A percentile compares a stretch with the other conserved stretches of the same genome.
phyloP scores from a whole-genome alignment of 1,284 basidiomycete genomes.

The Ceratobasidium sp. region DNA sequence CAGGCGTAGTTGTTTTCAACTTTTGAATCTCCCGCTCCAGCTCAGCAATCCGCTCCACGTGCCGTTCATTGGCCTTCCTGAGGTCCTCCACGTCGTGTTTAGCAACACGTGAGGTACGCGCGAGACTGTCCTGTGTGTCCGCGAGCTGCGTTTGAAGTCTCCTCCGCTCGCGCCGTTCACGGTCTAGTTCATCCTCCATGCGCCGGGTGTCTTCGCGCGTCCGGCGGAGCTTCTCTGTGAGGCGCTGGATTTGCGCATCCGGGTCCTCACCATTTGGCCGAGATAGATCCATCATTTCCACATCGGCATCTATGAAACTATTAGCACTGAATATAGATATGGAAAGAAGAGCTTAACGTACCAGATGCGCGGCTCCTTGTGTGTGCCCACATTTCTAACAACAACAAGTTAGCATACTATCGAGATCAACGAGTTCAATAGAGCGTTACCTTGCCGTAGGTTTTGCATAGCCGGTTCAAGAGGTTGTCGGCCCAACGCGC shows the following conservation, averaged over 20 bases:
- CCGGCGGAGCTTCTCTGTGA: constrained; percentile 31
- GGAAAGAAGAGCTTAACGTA: background rate
- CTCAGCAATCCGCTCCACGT: constrained; percentile 35
- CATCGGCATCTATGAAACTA: constrained; percentile 13
- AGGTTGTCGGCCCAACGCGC: constrained; percentile 27
- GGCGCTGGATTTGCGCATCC: constrained; percentile 23
- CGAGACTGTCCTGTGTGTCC: constrained; percentile 30
- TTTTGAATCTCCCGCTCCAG: constrained; percentile 28
- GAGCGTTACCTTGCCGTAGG: constrained; percentile 16
- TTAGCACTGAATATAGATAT: background rate
- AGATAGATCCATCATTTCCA: constrained; percentile 31
- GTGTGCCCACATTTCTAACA: constrained; percentile 27
- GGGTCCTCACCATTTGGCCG: constrained; percentile 21
- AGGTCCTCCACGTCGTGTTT: constrained; percentile 35
- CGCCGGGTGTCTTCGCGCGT: constrained; percentile 37
- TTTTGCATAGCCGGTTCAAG: constrained; percentile 33
- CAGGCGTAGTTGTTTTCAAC: constrained; percentile 10
- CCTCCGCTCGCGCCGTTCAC: constrained; percentile 34
- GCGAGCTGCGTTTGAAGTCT: constrained; percentile 29
- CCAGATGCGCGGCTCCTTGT: constrained; percentile 31
- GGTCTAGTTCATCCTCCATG: constrained; percentile 35
- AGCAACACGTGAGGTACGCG: constrained; percentile 1
- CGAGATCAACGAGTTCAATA: background rate
- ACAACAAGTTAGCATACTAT: background rate
- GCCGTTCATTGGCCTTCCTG: constrained; percentile 30